Percentiles rank a stretch among this genome's conserved stretches.
These are phyloP conservation scores for Kwoniella europaea DNA, from an alignment of 768 basidiomycete genomes.

Conservation along the genomic window DNA sequence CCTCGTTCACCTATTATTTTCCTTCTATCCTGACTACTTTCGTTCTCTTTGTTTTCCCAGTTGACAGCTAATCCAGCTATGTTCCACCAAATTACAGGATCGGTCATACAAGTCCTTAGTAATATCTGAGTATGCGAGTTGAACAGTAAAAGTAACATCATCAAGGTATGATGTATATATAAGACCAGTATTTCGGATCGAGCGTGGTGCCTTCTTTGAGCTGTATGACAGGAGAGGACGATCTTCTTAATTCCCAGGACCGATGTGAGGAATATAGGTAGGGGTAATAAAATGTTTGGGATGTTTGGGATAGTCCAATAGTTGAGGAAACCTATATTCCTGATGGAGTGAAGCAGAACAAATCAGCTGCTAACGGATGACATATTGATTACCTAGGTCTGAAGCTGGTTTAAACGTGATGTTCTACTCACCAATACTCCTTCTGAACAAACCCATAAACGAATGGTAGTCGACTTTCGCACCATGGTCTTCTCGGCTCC, in stretches of 20 bases:
- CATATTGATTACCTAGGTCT: too few relatives aligned
- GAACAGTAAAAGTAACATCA: constrained; percentile 71
- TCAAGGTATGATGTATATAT: constrained; percentile 71
- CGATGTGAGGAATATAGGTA: constrained; percentile 67
- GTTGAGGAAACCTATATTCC: constrained; percentile 77
- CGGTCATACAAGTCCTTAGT: constrained; percentile 73
- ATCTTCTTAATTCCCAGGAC: constrained; percentile 60
- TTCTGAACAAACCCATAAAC: constrained; percentile 82
- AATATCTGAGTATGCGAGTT: constrained; percentile 86
- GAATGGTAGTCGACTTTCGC: constrained; percentile 66
- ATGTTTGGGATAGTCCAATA: constrained; percentile 85
- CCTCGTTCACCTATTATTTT: constrained; percentile 6
- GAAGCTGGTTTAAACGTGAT: not conserved
- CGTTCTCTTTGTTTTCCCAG: constrained; percentile 2
- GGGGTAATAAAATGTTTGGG: constrained; percentile 83
- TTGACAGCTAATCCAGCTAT: constrained; percentile 69
- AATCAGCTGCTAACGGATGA: not conserved
- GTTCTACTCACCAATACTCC: constrained; percentile 69
- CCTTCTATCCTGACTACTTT: not conserved
- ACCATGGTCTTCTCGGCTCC: constrained; percentile 67
- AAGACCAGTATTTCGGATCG: constrained; percentile 66
- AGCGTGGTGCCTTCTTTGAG: too few relatives aligned
- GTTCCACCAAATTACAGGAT: constrained; percentile 86
- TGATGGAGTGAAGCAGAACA: constrained; percentile 19
- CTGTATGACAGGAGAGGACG: not conserved